Evolutionary conservation across 2,329 filamentous ascomycete species (phyloP).

Genomic region (Falciphora oryzae): DNA sequence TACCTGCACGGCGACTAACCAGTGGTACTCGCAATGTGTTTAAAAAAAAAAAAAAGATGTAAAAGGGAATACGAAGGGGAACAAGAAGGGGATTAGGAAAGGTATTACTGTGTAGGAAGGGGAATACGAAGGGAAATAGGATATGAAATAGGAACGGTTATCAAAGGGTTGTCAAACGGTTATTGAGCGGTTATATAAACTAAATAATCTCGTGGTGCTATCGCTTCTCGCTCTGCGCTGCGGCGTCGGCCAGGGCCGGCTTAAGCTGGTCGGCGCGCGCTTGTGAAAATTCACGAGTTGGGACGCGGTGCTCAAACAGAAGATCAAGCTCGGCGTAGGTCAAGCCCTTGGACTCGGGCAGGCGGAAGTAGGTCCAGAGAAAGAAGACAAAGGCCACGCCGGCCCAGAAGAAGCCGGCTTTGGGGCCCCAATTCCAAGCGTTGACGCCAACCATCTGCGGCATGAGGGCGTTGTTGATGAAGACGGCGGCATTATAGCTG

Average conservation of each 20-base stretch:
- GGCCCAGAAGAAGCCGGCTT: constrained; percentile 40
- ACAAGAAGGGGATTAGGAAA: no score
- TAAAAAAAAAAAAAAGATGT: no score
- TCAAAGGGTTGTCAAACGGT: no score
- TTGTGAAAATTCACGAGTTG: constrained; percentile 27
- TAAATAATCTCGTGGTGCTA: no score
- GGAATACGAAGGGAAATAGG: no score
- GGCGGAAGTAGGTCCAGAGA: constrained; percentile 45
- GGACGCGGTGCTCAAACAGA: constrained; percentile 41
- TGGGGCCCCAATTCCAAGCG: constrained; percentile 42
- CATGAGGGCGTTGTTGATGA: constrained; percentile 40
- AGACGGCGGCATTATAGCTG: constrained; percentile 42
- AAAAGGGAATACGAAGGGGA: no score
- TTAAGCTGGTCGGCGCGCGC: constrained; percentile 7
- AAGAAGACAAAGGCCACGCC: constrained; percentile 38
- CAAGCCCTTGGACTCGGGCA: constrained; percentile 49
- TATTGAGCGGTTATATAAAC: no score
- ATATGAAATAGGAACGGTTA: no score
- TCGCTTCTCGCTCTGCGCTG: not conserved
- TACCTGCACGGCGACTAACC: not conserved
- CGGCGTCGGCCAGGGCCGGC: constrained; percentile 3
- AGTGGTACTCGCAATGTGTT: not conserved
- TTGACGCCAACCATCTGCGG: constrained; percentile 40
- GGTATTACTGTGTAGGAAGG: no score
- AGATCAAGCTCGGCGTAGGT: constrained; percentile 51